A percentile compares a stretch with the other conserved stretches of the same genome.
Evolutionary conservation across 2,329 filamentous ascomycete species (phyloP).

Genomic region (Ophiostoma sp.): DNA sequence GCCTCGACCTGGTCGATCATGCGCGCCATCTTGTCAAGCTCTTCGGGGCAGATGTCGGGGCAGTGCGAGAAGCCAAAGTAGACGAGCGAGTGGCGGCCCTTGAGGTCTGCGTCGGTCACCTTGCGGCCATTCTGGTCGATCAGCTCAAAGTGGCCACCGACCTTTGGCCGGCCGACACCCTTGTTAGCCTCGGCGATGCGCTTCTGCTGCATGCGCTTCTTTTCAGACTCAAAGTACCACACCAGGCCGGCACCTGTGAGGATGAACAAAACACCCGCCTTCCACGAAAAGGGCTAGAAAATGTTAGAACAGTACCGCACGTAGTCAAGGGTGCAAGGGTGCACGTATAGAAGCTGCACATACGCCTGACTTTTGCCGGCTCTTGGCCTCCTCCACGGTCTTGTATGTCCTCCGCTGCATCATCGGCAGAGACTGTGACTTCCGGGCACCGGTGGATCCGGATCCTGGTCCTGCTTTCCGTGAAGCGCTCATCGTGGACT

Average conservation of each 20-base stretch:
- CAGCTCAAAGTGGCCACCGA: constrained; percentile 80
- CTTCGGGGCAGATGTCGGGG: constrained; percentile 96
- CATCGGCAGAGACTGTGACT: constrained; percentile 28
- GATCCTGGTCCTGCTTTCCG: constrained; percentile 17
- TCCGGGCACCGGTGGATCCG: constrained; percentile 13
- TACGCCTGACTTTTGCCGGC: constrained; percentile 53
- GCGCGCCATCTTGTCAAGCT: constrained; percentile 97
- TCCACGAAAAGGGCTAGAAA: constrained; percentile 84
- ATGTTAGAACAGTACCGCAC: constrained; percentile 3
- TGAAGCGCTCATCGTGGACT: constrained; percentile 14
- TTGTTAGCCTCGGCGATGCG: constrained; percentile 87
- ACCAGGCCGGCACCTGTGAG: constrained; percentile 69
- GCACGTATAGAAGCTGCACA: background rate
- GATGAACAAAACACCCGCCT: constrained; percentile 81
- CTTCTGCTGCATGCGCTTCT: constrained; percentile 82
- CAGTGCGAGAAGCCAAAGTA: constrained; percentile 99
- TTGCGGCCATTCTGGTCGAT: constrained; percentile 72
- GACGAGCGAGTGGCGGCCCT: constrained; percentile 78
- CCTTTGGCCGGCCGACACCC: constrained; percentile 85
- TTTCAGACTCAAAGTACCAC: constrained; percentile 90
- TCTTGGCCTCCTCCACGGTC: constrained; percentile 56
- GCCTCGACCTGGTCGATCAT: constrained; percentile 73
- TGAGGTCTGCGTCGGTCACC: constrained; percentile 74
- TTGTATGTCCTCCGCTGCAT: constrained; percentile 41
- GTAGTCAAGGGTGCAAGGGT: background rate